Conservation (phyloP, 331 rosid genomes). For the Telfairia occidentalis region DNA sequence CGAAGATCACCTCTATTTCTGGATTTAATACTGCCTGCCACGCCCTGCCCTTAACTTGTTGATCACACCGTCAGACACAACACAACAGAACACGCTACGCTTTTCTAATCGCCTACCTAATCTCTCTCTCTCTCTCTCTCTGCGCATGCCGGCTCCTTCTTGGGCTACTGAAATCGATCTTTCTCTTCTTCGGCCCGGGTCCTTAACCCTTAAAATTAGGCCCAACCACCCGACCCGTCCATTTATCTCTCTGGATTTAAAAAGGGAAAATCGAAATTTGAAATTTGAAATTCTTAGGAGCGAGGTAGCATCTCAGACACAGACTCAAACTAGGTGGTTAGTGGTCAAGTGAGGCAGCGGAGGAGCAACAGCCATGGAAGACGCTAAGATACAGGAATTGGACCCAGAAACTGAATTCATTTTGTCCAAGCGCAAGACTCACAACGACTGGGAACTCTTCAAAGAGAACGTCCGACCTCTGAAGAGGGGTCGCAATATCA, state of each 20-base stretch:
- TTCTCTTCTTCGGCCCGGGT: neutral
- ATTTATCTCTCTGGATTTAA: neutral
- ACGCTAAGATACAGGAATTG: neutral
- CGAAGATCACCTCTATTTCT: too few relatives aligned
- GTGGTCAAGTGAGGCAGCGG: neutral
- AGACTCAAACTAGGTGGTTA: neutral
- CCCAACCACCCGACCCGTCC: neutral
- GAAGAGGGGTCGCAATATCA: conserved; percentile 74
- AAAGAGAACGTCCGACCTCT: conserved; percentile 89
- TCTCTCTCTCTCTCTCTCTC: too few relatives aligned
- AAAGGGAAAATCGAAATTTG: neutral
- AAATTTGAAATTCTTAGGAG: neutral
- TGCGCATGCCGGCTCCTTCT: too few relatives aligned
- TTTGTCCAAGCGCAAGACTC: conserved; percentile 43
- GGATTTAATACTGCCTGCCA: too few relatives aligned
- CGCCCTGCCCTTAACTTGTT: too few relatives aligned
- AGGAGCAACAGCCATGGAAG: conserved; percentile 1
- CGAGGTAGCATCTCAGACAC: neutral
- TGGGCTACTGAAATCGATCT: too few relatives aligned
- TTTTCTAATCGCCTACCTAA: too few relatives aligned
- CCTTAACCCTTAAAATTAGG: neutral
- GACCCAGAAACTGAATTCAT: conserved; percentile 83
- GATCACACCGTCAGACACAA: too few relatives aligned
- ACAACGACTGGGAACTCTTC: conserved; percentile 82
- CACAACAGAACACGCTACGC: too few relatives aligned